These are phyloP conservation scores for Linum lewisii DNA, from an alignment of 345 rosid genomes.

Conservation along the genomic window DNA sequence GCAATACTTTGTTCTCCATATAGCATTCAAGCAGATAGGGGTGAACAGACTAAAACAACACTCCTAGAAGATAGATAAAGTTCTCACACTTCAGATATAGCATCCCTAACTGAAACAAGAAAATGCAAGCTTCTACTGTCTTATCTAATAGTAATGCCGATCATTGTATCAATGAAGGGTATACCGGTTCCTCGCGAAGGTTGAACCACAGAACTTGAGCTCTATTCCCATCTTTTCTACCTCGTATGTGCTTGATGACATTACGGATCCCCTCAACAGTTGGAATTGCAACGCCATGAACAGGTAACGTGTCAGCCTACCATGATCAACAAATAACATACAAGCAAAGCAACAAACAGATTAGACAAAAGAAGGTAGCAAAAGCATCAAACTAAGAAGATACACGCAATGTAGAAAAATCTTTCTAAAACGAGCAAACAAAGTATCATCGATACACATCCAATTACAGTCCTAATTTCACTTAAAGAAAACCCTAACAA, in stretches of 20 bases:
- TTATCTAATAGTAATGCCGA: not conserved
- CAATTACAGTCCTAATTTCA: not conserved
- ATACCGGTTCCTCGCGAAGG: slow-evolving; percentile 96
- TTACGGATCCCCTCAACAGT: slow-evolving; percentile 72
- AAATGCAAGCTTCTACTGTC: not conserved
- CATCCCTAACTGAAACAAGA: not conserved
- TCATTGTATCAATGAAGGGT: not conserved
- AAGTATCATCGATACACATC: not conserved
- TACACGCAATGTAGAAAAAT: not conserved
- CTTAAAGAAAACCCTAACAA: not conserved
- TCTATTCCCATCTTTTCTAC: slow-evolving; percentile 47
- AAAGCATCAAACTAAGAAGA: not conserved
- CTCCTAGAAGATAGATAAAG: not conserved
- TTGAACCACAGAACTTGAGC: slow-evolving; percentile 77
- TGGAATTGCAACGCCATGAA: slow-evolving; percentile 94
- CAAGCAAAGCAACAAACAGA: slow-evolving; percentile 9
- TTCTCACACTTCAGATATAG: not conserved
- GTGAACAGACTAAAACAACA: not conserved
- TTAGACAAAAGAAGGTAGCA: not conserved
- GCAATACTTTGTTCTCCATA: not conserved
- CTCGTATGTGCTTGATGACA: slow-evolving; percentile 78
- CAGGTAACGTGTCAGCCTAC: slow-evolving; percentile 71
- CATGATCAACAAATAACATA: not conserved
- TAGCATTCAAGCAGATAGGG: not conserved
- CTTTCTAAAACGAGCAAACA: not conserved